Evolutionary conservation across 2,329 filamentous ascomycete genomes (phyloP), one percentile per base, ranked within the genome.

Genomic region (Saccharata proteae): DNA sequence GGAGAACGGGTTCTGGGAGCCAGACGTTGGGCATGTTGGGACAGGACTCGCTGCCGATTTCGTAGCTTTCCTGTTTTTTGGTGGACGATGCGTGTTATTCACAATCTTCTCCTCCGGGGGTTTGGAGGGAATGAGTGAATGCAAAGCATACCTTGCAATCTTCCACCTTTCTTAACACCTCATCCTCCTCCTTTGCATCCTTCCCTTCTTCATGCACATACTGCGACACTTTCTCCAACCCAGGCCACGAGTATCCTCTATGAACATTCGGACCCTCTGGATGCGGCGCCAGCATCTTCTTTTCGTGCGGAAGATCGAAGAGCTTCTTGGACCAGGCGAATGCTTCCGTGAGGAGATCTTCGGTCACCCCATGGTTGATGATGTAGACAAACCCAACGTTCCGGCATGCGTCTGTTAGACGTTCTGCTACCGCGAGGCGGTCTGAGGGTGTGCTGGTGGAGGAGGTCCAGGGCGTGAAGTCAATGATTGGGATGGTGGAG

Each of bases 241-340:
- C 67, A 0, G 65, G 64, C 57, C 64, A 65, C 2, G 65, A 70
- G 41, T 71, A 71, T n/a, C 68, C 68, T 28, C 67, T 57, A 43
- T 71, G 65, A 3, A 67, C 55, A 7, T 49, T 53, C 37, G 59
- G 61, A 32, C 65, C 65, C 7, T 57, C 49, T 3, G 64, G 64
- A 45, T 67, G 64, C 4, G 62, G 62, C 2, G 64, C 65, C 32
- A 58, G 55, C 51, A 63, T 58, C 39, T 68, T 68, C 28, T 61
- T 52, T 25, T 60, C 56, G 10, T 46, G 45, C 1, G 58, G 52
- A 6, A 68, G 46, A 25, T 57, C 52, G 34, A 65, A 67, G 6
- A 68, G 52, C 15, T 48, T 44, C 34, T 56, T 58, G 8, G 58
- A 55, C 48, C 58, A 58, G 8, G 45, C 42, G 35, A 69, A 67